phyloP scores from a whole-genome alignment of 1,139 yeast genomes.

The Debaryomyces robertsiae region DNA sequence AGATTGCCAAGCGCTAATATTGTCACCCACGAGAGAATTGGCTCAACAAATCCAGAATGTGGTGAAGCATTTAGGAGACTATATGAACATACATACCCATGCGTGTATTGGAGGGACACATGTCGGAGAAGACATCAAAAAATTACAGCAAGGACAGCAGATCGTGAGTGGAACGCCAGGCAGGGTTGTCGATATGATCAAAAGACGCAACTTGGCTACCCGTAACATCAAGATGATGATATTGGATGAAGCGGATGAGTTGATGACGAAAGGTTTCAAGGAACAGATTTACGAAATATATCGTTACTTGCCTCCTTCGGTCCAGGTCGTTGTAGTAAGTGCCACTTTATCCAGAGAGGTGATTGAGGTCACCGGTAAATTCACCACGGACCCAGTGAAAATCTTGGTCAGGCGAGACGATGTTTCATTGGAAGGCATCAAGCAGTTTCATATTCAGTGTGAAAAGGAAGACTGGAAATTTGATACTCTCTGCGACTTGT shows the following conservation, averaged over 20 bases:
- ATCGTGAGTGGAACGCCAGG: conserved; percentile 99
- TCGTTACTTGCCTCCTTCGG: conserved; percentile 72
- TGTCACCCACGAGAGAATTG: conserved; percentile 95
- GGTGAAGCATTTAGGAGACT: conserved; percentile 80
- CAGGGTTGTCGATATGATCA: conserved; percentile 84
- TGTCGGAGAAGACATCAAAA: conserved; percentile 77
- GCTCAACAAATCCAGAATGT: conserved; percentile 90
- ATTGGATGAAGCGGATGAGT: conserved; percentile 93
- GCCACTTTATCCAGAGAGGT: conserved; percentile 91
- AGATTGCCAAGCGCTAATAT: conserved; percentile 79
- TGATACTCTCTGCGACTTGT: conserved; percentile 88
- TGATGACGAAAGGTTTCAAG: conserved; percentile 87
- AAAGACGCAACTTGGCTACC: conserved; percentile 67
- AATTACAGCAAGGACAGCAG: conserved; percentile 76
- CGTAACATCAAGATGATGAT: conserved; percentile 80
- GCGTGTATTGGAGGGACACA: conserved; percentile 94
- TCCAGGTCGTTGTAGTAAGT: conserved; percentile 91
- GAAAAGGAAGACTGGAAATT: conserved; percentile 96
- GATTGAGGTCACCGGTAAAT: conserved; percentile 79
- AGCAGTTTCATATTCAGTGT: conserved; percentile 82
- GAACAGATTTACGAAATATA: conserved; percentile 91
- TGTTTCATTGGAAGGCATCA: conserved; percentile 84
- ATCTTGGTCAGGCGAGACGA: conserved; percentile 90
- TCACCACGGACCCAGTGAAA: conserved; percentile 88
- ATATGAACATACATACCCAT: conserved; percentile 79